Conservation (phyloP, 140 eudicot genomes). For the Ambrosia hybrid region DNA sequence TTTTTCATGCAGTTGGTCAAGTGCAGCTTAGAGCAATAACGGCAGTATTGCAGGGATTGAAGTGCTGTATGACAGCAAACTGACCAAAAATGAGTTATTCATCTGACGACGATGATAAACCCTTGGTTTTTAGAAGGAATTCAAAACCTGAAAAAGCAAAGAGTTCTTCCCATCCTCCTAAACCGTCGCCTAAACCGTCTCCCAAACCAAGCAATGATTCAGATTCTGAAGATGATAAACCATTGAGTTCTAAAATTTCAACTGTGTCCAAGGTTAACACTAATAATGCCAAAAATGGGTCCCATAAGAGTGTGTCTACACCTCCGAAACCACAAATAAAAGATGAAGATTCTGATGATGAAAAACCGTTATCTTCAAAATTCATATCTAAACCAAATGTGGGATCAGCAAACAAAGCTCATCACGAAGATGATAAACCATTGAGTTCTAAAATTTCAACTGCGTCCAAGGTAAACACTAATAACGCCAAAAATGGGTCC, state of each 20-base stretch:
- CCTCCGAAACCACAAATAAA: slow-evolving; percentile 33
- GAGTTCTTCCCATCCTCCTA: slow-evolving; percentile 38
- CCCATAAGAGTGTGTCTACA: slow-evolving; percentile 11
- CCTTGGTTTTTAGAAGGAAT: slow-evolving; percentile 63
- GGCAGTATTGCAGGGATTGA: slow-evolving; percentile 22
- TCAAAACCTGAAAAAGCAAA: slow-evolving; percentile 34
- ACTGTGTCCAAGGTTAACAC: slow-evolving; percentile 41
- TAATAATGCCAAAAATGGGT: slow-evolving; percentile 33
- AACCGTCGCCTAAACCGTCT: no score
- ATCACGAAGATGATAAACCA: slow-evolving; percentile 78
- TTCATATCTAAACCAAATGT: slow-evolving; percentile 38
- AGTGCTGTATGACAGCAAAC: slow-evolving; percentile 25
- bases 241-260: slow-evolving; percentile 53
- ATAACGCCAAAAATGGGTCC: slow-evolving; percentile 33
- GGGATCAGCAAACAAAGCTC: slow-evolving; percentile 51
- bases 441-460: slow-evolving; percentile 48
- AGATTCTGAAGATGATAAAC: slow-evolving; percentile 84
- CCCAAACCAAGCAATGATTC: slow-evolving; percentile 41
- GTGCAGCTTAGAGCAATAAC: slow-evolving; percentile 16
- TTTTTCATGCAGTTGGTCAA: slow-evolving; percentile 17
- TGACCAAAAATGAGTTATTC: slow-evolving; percentile 36
- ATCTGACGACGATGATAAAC: slow-evolving; percentile 70
- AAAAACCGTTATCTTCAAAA: slow-evolving; percentile 55
- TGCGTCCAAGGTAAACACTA: slow-evolving; percentile 43
- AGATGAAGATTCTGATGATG: slow-evolving; percentile 72